These are phyloP conservation scores for Nannizziopsis barbatae DNA, from an alignment of 2,329 filamentous ascomycete species.

Conservation along the genomic window DNA sequence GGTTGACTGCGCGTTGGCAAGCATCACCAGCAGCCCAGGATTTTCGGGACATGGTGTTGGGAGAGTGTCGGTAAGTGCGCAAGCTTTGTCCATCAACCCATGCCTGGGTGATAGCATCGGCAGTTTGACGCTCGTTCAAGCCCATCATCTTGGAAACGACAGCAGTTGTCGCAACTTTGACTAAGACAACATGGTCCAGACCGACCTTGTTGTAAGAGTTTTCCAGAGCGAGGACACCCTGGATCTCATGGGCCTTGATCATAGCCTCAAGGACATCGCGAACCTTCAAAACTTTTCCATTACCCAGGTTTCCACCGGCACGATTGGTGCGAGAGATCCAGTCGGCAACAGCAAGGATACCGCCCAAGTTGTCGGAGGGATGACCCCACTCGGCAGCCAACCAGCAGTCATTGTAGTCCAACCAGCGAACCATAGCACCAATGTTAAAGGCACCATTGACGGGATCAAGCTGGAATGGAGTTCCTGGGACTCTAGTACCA, in stretches of 20 bases:
- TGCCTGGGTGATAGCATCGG: conserved; percentile 89
- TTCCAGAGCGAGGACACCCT: conserved; percentile 89
- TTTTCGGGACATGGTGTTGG: conserved; percentile 99
- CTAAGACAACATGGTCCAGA: conserved; percentile 90
- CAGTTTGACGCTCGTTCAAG: conserved; percentile 77
- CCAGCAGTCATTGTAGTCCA: conserved; percentile 99
- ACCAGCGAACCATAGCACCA: conserved; percentile 95
- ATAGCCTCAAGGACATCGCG: conserved; percentile 89
- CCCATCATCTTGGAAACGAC: conserved; percentile 94
- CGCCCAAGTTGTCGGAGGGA: conserved; percentile 93
- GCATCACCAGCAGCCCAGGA: conserved; percentile 98
- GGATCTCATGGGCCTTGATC: conserved; percentile 99
- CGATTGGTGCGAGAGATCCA: conserved; percentile 94
- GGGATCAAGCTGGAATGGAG: conserved; percentile 86
- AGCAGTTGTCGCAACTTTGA: conserved; percentile 92
- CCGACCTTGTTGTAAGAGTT: conserved; percentile 99
- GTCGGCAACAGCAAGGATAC: conserved; percentile 91
- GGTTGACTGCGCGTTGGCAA: conserved; percentile 87
- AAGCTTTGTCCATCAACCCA: conserved; percentile 95
- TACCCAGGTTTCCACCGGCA: conserved; percentile 61
- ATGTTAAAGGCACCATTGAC: conserved; percentile 98
- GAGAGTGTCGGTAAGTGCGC: conserved; percentile 91
- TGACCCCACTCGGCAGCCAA: conserved; percentile 97
- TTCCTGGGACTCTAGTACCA: conserved; percentile 81
- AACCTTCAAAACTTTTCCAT: conserved; percentile 72